Evolutionary conservation across 2,329 filamentous ascomycete species (phyloP).

Genomic region (Neonectria faginata): DNA sequence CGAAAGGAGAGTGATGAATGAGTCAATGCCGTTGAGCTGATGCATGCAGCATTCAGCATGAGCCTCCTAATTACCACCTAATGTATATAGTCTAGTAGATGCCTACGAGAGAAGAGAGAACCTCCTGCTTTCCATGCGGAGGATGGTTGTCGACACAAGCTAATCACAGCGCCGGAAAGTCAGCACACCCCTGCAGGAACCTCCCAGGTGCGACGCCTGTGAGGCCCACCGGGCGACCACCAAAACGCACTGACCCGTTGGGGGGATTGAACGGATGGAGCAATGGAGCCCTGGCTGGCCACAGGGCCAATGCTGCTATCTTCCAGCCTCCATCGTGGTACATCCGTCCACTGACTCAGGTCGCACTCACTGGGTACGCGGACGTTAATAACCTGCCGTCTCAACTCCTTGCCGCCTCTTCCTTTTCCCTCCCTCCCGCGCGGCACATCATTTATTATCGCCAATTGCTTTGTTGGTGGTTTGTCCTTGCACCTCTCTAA

Average conservation of each 20-base stretch:
- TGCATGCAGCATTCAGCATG: background rate
- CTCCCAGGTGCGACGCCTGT: constrained; percentile 6
- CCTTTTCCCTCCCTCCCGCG: background rate
- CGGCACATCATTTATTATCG: background rate
- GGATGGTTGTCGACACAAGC: constrained; percentile 19
- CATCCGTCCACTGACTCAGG: background rate
- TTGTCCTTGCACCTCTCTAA: background rate
- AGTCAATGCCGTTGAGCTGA: background rate
- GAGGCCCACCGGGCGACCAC: constrained; percentile 16
- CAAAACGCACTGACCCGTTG: constrained; percentile 20
- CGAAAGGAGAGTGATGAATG: background rate
- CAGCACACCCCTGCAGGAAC: constrained; percentile 13
- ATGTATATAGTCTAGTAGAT: too few relatives aligned
- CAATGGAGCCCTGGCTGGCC: background rate
- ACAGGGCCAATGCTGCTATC: constrained; percentile 1
- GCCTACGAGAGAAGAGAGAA: constrained; percentile 2
- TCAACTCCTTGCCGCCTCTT: background rate
- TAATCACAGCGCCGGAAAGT: constrained; percentile 24
- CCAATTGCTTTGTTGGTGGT: background rate
- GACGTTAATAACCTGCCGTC: background rate
- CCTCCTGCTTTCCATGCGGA: background rate
- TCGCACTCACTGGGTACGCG: background rate
- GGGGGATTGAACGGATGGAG: background rate
- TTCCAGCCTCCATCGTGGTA: background rate
- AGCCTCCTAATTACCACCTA: background rate